Percentiles rank a stretch among this genome's conserved stretches.
Conservation (phyloP, 1,139 yeast species). For the Dujonia santamariae region DNA sequence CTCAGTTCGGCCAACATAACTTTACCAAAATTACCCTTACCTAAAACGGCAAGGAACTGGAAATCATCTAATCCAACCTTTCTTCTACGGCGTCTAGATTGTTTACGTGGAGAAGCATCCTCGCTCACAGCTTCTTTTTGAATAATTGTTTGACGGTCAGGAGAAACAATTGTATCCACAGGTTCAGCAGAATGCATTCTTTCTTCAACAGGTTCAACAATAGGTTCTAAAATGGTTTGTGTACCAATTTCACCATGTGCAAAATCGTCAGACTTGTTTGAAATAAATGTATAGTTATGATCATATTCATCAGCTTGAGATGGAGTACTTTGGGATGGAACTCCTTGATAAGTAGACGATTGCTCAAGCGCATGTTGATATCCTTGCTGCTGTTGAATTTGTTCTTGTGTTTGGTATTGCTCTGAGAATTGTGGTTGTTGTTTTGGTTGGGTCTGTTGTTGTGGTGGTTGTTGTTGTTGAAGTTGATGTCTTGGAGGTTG, state of each 20-base stretch:
- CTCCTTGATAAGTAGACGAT: no score
- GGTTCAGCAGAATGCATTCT: background rate
- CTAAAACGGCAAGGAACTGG: conserved; percentile 88
- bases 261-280: conserved; percentile 18
- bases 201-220: conserved; percentile 3
- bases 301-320: conserved; percentile 10
- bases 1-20: conserved; percentile 95
- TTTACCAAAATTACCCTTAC: conserved; percentile 97
- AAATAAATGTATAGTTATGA: conserved; percentile 21
- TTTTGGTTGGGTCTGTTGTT: conserved; percentile 11
- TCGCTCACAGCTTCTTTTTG: conserved; percentile 1
- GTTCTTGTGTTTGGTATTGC: conserved; percentile 12
- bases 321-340: no score
- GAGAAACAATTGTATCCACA: background rate
- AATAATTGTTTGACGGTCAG: background rate
- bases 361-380: conserved; percentile 6
- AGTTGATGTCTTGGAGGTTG: conserved; percentile 19
- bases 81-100: conserved; percentile 41
- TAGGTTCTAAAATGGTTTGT: conserved; percentile 2
- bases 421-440: conserved; percentile 15
- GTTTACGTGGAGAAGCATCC: conserved; percentile 19
- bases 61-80: conserved; percentile 94
- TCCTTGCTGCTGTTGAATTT: conserved; percentile 12
- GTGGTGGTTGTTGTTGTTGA: conserved; percentile 5
- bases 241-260: background rate